Conservation (phyloP, 495 filamentous ascomycete species). For the Annulohypoxylon maeteangense region DNA sequence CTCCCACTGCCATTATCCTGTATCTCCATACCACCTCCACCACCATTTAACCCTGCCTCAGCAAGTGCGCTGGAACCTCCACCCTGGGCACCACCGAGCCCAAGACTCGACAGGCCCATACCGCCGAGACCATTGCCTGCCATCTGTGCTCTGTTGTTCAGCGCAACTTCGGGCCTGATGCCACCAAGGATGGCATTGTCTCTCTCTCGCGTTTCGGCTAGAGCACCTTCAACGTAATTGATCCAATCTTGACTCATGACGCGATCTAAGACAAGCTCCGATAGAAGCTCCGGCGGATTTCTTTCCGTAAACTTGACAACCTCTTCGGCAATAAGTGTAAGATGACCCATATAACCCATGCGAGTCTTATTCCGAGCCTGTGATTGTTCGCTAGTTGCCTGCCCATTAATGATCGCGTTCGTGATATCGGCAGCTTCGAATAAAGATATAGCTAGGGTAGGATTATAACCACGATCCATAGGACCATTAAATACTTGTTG, state of each 20-base stretch:
- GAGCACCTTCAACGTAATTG: constrained; percentile 91
- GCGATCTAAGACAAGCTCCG: constrained; percentile 83
- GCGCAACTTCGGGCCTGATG: constrained; percentile 86
- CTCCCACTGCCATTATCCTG: constrained; percentile 71
- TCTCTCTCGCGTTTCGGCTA: constrained; percentile 93
- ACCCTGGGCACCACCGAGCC: constrained; percentile 65
- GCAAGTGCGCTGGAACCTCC: constrained; percentile 75
- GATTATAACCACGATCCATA: constrained; percentile 96
- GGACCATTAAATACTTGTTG: constrained; percentile 99
- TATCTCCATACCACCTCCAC: constrained; percentile 70
- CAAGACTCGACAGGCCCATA: constrained; percentile 53
- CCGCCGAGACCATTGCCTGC: constrained; percentile 58
- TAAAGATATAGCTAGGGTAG: constrained; percentile 89
- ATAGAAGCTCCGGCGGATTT: constrained; percentile 87
- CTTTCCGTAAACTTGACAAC: constrained; percentile 98
- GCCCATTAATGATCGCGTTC: constrained; percentile 89
- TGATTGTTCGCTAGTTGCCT: constrained; percentile 83
- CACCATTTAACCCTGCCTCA: constrained; percentile 76
- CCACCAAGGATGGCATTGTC: constrained; percentile 99
- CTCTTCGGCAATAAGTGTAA: constrained; percentile 97
- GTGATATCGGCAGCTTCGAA: constrained; percentile 92
- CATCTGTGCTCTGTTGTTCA: constrained; percentile 59
- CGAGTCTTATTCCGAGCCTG: constrained; percentile 85
- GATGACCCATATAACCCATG: constrained; percentile 97
- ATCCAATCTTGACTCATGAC: constrained; percentile 91